phyloP scores from a whole-genome alignment of 352 stramenopile genomes.

The Pythium dissimile region DNA sequence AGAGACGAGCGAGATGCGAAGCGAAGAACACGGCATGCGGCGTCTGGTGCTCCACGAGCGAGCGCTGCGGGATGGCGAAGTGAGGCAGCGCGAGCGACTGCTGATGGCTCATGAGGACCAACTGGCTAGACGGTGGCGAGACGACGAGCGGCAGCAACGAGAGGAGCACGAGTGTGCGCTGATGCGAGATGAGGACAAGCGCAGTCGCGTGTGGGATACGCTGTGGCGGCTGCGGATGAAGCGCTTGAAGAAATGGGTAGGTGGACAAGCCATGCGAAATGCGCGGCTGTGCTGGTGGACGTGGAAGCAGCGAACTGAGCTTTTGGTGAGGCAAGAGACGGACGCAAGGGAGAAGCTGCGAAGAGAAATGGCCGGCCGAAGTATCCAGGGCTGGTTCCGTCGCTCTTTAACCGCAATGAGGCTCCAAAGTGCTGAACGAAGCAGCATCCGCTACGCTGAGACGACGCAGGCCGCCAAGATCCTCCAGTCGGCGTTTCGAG shows the following conservation, averaged over 20 bases:
- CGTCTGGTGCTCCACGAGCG: conserved; percentile 25
- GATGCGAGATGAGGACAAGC: conserved; percentile 9
- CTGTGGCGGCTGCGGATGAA: conserved; percentile 12
- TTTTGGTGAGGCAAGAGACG: too few species aligned
- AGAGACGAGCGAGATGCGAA: conserved; percentile 41
- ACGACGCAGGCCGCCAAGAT: conserved; percentile 32
- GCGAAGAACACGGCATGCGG: conserved; percentile 36
- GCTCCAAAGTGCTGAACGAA: not conserved
- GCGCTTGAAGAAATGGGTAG: not conserved
- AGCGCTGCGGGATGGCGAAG: conserved; percentile 16
- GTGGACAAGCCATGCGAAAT: not conserved
- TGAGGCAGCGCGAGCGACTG: conserved; percentile 18
- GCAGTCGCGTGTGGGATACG: conserved; percentile 12
- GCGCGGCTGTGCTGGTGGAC: not conserved
- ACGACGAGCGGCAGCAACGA: not conserved
- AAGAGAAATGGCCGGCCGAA: not conserved
- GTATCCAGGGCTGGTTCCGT: not conserved
- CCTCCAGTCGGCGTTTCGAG: conserved; percentile 68
- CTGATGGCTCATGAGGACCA: conserved; percentile 39
- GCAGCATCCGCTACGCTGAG: conserved; percentile 10
- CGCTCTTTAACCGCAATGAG: not conserved
- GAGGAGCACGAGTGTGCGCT: not conserved
- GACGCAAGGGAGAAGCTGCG: not conserved
- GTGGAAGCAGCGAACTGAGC: too few species aligned
- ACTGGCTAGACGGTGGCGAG: conserved; percentile 1